Percentiles rank a stretch among this genome's conserved stretches.
Evolutionary conservation across 2,329 filamentous ascomycete species (phyloP).

Genomic region (Hymenoscyphus fraxineus): DNA sequence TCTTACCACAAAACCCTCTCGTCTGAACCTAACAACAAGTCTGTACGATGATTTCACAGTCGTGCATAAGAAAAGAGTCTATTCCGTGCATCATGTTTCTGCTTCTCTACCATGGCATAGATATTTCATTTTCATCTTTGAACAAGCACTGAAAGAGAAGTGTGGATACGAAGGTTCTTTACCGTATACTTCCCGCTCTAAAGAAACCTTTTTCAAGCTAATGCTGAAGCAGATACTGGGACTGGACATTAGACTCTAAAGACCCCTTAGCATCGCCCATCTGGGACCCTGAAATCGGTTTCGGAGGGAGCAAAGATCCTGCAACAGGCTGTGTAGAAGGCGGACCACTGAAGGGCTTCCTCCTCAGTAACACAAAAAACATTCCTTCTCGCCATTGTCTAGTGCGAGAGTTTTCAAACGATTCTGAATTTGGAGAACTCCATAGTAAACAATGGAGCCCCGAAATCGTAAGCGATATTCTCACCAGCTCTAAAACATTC

Average conservation of each 20-base stretch:
- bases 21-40: background rate
- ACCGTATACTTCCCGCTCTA: background rate
- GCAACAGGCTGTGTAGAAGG: background rate
- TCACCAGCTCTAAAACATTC: background rate
- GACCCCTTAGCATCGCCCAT: constrained; percentile 2
- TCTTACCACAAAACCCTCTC: background rate
- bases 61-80: background rate
- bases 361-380: background rate
- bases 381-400: background rate
- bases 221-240: constrained; percentile 2
- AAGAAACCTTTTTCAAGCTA: background rate
- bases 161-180: constrained; percentile 5
- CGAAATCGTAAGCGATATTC: background rate
- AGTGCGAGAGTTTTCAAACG: background rate
- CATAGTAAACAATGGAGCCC: background rate
- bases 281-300: background rate
- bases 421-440: background rate
- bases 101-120: constrained; percentile 38
- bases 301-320: background rate
- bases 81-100: constrained; percentile 27
- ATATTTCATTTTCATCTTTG: constrained; percentile 36
- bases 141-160: constrained; percentile 25
- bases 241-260: constrained; percentile 6
- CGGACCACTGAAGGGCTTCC: background rate
- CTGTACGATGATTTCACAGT: background rate